Conservation (phyloP, 768 basidiomycete species). For the Serpula lacrymans region DNA sequence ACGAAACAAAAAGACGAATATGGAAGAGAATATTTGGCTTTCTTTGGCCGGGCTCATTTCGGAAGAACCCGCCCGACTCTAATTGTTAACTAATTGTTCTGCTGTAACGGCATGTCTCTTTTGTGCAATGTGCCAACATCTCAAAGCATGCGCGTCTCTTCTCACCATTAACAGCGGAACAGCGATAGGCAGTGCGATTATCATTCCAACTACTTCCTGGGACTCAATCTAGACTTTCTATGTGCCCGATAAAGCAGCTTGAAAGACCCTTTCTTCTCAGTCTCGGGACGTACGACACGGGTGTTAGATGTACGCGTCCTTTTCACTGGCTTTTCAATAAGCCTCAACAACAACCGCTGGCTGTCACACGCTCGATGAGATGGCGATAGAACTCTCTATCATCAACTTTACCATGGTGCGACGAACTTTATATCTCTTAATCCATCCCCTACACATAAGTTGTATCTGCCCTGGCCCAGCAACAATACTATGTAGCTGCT, state of each 20-base stretch:
- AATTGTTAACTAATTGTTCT: constrained; percentile 25
- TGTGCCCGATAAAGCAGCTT: constrained; percentile 28
- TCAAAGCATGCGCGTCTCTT: constrained; percentile 7
- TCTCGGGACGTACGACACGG: constrained; percentile 13
- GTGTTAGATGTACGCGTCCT: constrained; percentile 8
- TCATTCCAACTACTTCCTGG: constrained; percentile 8
- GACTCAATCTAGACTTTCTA: constrained; percentile 15
- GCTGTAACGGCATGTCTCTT: constrained; percentile 8
- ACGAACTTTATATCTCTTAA: constrained; percentile 19
- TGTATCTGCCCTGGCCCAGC: no score
- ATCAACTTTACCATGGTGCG: constrained; percentile 10
- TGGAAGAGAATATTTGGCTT: constrained; percentile 21
- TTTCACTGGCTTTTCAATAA: constrained; percentile 13
- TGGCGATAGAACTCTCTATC: no score
- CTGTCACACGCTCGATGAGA: constrained; percentile 10
- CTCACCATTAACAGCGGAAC: constrained; percentile 24
- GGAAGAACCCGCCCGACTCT: constrained; percentile 19
- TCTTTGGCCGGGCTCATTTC: constrained; percentile 15
- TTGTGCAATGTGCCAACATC: no score
- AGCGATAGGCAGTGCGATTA: constrained; percentile 5
- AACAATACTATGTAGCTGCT: no score
- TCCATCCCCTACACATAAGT: no score
- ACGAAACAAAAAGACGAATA: constrained; percentile 33
- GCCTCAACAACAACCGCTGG: constrained; percentile 8
- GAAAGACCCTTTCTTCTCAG: constrained; percentile 20